Percentiles rank a stretch among this genome's conserved stretches.
phyloP scores from a whole-genome alignment of 2,329 filamentous ascomycete species.

The Pestalotiopsis sp. region DNA sequence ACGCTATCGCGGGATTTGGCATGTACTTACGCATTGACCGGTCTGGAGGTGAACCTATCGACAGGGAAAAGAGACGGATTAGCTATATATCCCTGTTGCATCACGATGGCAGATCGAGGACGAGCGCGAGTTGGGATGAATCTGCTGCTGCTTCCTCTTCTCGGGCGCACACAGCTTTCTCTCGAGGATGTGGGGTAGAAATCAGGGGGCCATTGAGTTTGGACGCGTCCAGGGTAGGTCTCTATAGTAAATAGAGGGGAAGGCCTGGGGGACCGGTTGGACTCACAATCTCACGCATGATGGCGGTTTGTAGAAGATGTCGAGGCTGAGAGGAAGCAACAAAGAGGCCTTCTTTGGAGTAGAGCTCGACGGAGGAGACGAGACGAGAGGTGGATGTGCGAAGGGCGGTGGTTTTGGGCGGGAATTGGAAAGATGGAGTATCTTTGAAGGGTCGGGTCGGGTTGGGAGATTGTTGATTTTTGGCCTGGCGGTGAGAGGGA shows the following conservation, averaged over 20 bases:
- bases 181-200: conserved; percentile 23
- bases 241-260: conserved; percentile 23
- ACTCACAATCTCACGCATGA: conserved; percentile 77
- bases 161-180: not conserved
- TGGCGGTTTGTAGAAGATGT: conserved; percentile 39
- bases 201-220: conserved; percentile 35
- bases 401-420: conserved; percentile 5
- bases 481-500: conserved; percentile 14
- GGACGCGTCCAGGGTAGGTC: conserved; percentile 16
- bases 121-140: not conserved
- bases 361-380: conserved; percentile 1
- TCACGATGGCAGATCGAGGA: not conserved
- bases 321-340: conserved; percentile 1
- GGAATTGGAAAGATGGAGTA: conserved; percentile 10
- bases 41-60: conserved; percentile 98
- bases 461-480: conserved; percentile 16
- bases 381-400: conserved; percentile 8
- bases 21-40: conserved; percentile 89
- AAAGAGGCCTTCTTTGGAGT: not conserved
- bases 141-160: not conserved
- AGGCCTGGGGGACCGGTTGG: conserved; percentile 16
- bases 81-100: conserved; percentile 32
- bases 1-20: conserved; percentile 26
- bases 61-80: conserved; percentile 55
- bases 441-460: conserved; percentile 7